phyloP scores from a whole-genome alignment of 495 filamentous ascomycete species.

The Penicillium herquei region DNA sequence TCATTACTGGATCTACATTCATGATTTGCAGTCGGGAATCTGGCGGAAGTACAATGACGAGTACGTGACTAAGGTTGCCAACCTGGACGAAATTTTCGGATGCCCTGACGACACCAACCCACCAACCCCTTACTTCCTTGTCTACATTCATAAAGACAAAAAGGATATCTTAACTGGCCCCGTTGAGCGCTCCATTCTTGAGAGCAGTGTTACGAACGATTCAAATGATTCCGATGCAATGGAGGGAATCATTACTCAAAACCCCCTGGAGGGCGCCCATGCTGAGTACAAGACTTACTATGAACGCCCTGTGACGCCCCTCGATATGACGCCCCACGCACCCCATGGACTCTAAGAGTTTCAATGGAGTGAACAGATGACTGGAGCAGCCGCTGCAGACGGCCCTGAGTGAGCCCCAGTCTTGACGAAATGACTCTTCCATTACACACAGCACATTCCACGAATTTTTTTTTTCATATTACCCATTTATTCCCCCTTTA shows the following conservation, averaged over 20 bases:
- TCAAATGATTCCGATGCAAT: constrained; percentile 3
- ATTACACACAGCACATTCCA: background rate
- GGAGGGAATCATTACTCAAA: constrained; percentile 5
- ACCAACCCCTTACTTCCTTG: constrained; percentile 83
- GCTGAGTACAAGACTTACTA: constrained; percentile 12
- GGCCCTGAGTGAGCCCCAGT: no score
- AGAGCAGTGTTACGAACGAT: constrained; percentile 15
- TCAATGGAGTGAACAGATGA: no score
- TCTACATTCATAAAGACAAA: constrained; percentile 69
- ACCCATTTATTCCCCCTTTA: background rate
- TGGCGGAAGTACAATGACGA: constrained; percentile 97
- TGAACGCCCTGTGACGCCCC: no score
- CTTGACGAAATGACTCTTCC: no score
- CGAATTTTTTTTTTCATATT: background rate
- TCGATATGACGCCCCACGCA: no score
- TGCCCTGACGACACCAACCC: constrained; percentile 57
- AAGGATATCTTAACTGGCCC: constrained; percentile 62
- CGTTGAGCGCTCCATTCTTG: constrained; percentile 48
- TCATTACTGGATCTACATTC: constrained; percentile 97
- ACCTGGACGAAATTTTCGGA: constrained; percentile 63
- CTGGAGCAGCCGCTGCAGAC: no score
- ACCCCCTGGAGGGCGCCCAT: background rate
- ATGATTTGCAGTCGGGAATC: constrained; percentile 73
- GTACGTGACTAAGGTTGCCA: constrained; percentile 66
- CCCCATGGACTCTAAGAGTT: no score